These are phyloP conservation scores for Epichloe brachyelytri DNA, from an alignment of 2,329 filamentous ascomycete genomes.

Conservation along the genomic window DNA sequence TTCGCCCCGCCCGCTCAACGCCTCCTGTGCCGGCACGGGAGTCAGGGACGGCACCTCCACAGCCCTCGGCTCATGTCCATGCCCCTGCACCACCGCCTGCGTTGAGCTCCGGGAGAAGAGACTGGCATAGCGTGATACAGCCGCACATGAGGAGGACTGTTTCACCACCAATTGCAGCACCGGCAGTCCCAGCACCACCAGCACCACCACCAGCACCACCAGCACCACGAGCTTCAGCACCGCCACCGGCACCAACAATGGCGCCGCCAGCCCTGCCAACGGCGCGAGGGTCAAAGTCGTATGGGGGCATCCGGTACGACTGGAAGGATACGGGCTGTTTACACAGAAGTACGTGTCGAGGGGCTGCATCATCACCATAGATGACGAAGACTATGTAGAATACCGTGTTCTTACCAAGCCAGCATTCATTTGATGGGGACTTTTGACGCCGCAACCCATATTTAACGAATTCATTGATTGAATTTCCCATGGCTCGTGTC, in stretches of 20 bases:
- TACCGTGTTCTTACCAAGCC: conserved; percentile 1
- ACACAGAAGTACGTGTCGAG: neutral
- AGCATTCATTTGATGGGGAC: neutral
- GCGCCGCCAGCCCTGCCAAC: neutral
- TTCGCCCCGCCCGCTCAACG: neutral
- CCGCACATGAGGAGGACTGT: neutral
- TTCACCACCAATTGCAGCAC: neutral
- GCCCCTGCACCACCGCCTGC: neutral
- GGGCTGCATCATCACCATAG: conserved; percentile 1
- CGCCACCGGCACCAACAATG: neutral
- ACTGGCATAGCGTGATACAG: conserved; percentile 1
- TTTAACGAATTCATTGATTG: neutral
- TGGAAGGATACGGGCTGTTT: conserved; percentile 1
- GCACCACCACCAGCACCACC: neutral
- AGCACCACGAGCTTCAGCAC: neutral
- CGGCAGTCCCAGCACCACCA: neutral
- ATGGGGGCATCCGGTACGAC: neutral
- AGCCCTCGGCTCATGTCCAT: neutral
- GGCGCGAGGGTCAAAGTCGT: neutral
- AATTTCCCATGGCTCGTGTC: neutral
- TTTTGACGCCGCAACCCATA: neutral
- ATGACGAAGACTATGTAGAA: conserved; percentile 2
- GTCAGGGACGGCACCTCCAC: neutral
- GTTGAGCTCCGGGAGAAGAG: neutral
- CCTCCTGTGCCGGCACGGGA: neutral